phyloP scores from a whole-genome alignment of 345 rosid species.

The Linum tenue region DNA sequence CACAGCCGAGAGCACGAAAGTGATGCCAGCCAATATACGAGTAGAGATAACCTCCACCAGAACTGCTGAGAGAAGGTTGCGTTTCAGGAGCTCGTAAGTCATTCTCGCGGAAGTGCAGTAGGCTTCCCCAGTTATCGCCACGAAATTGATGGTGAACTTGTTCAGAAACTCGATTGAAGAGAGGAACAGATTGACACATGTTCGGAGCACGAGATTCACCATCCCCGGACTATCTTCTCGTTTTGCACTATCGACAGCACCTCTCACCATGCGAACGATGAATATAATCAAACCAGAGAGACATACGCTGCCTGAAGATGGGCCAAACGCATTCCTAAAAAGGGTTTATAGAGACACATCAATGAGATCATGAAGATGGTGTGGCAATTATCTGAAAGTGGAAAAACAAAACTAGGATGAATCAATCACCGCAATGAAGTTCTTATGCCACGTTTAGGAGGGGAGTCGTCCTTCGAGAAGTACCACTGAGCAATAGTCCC shows the following conservation, averaged over 20 bases:
- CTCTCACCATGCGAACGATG: slow-evolving; percentile 66
- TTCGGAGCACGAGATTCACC: slow-evolving; percentile 45
- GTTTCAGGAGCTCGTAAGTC: slow-evolving; percentile 81
- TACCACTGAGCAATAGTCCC: slow-evolving; percentile 86
- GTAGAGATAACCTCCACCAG: slow-evolving; percentile 82
- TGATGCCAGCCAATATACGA: slow-evolving; percentile 59
- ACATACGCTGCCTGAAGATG: slow-evolving; percentile 78
- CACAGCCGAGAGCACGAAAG: slow-evolving; percentile 64
- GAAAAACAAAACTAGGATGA: no score
- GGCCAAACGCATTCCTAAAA: slow-evolving; percentile 80
- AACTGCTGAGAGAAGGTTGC: slow-evolving; percentile 84
- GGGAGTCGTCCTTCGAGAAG: slow-evolving; percentile 60
- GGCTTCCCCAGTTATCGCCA: slow-evolving; percentile 83
- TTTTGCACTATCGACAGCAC: slow-evolving; percentile 68
- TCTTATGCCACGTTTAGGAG: slow-evolving; percentile 57
- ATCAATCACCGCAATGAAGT: slow-evolving; percentile 60
- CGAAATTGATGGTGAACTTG: slow-evolving; percentile 89
- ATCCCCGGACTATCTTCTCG: slow-evolving; percentile 64
- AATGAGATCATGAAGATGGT: background rate
- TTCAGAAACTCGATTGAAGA: slow-evolving; percentile 67
- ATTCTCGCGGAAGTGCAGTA: slow-evolving; percentile 82
- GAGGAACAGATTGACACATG: slow-evolving; percentile 54
- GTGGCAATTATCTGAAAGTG: background rate
- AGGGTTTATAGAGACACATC: slow-evolving; percentile 9
- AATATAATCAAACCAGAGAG: slow-evolving; percentile 75